Evolutionary conservation across 495 filamentous ascomycete genomes (phyloP).

Genomic region (Xylaria scruposa): DNA sequence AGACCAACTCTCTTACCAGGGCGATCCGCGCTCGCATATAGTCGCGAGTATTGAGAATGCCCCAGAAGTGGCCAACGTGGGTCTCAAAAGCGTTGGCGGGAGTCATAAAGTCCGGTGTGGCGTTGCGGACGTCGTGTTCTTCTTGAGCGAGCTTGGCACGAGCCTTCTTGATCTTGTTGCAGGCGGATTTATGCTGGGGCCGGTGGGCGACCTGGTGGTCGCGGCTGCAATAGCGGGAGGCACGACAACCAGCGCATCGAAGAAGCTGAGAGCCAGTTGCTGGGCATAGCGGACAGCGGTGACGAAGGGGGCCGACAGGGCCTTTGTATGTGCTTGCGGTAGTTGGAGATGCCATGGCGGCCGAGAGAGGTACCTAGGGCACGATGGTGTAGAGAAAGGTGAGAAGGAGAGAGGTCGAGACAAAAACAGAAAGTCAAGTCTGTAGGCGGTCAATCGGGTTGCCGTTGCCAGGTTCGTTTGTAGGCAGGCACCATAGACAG

Average conservation of each 20-base stretch:
- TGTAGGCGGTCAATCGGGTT: no score
- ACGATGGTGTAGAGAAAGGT: no score
- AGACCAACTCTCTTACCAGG: constrained; percentile 36
- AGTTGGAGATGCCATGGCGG: no score
- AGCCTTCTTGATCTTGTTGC: constrained; percentile 45
- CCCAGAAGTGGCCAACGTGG: constrained; percentile 50
- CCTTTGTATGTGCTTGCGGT: background rate
- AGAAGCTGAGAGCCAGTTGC: constrained; percentile 24
- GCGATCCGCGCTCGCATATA: constrained; percentile 52
- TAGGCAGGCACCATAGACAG: background rate
- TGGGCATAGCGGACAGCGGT: constrained; percentile 33
- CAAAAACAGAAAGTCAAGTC: no score
- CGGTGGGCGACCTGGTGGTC: constrained; percentile 53
- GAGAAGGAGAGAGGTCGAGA: background rate
- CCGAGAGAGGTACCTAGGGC: no score
- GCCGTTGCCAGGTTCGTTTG: no score
- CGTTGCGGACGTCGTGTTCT: constrained; percentile 42
- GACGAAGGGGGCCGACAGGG: constrained; percentile 8
- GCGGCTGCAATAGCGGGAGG: constrained; percentile 52
- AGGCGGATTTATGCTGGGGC: constrained; percentile 48
- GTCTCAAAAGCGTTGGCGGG: constrained; percentile 47
- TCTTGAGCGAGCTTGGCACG: constrained; percentile 35
- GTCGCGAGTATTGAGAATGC: constrained; percentile 42
- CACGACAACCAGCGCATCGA: constrained; percentile 51
- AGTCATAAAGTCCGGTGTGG: constrained; percentile 37